Evolutionary conservation across 257 asterid species (phyloP).

Genomic region (Solanum tarijense): DNA sequence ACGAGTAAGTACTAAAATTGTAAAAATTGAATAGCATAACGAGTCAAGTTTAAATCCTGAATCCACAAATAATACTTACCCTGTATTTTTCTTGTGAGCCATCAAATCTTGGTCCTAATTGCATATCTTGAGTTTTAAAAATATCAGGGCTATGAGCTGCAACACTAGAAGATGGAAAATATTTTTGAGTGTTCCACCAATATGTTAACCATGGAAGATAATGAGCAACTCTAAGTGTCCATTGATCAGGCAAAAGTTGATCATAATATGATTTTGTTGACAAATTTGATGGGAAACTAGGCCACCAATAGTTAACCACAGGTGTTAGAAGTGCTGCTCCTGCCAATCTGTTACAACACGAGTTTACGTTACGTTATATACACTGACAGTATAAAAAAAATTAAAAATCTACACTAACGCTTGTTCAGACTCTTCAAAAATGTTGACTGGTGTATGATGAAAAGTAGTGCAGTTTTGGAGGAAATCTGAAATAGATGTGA

Average conservation of each 20-base stretch:
- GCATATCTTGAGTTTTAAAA: background rate
- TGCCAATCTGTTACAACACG: background rate
- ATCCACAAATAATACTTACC: background rate
- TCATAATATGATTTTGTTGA: background rate
- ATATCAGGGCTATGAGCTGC: background rate
- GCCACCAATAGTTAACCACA: background rate
- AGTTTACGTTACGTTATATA: background rate
- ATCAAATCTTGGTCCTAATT: background rate
- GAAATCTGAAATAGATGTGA: background rate
- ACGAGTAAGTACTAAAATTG: background rate
- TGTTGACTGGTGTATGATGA: accelerated
- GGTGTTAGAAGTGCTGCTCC: background rate
- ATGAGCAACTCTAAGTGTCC: background rate
- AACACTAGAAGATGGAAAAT: background rate
- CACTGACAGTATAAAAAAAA: background rate
- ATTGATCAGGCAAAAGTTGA: background rate
- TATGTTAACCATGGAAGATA: background rate
- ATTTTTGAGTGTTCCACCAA: background rate
- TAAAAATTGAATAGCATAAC: background rate
- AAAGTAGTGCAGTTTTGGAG: background rate
- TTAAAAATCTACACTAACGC: background rate
- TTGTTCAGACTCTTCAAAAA: background rate
- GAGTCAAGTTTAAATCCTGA: background rate
- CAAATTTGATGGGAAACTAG: background rate
- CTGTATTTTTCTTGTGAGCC: background rate